These are phyloP conservation scores for Phlebiopsis flavidoalba DNA, from an alignment of 768 basidiomycete species.

Conservation along the genomic window DNA sequence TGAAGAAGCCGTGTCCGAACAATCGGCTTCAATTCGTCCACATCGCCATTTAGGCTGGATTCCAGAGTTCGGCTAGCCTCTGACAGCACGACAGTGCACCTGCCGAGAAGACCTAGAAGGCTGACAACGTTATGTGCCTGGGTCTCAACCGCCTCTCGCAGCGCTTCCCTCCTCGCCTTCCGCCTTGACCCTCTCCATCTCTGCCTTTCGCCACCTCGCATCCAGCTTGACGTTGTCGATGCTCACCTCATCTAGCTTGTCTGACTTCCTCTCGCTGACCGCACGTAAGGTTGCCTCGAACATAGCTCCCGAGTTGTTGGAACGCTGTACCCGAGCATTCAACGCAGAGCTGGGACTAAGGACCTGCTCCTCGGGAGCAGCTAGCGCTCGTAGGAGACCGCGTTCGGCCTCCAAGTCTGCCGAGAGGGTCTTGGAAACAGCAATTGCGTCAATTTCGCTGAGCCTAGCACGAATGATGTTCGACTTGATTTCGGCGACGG, in stretches of 20 bases:
- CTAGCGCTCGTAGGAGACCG: constrained; percentile 60
- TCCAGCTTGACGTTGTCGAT: constrained; percentile 70
- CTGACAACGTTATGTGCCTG: constrained; percentile 65
- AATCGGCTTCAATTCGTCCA: constrained; percentile 32
- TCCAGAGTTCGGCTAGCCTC: constrained; percentile 46
- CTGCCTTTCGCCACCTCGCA: constrained; percentile 56
- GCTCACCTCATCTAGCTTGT: constrained; percentile 68
- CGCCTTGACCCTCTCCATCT: constrained; percentile 65
- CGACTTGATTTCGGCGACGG: constrained; percentile 67
- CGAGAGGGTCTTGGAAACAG: constrained; percentile 34
- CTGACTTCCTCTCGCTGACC: constrained; percentile 72
- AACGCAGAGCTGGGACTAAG: constrained; percentile 55
- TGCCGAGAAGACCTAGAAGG: constrained; percentile 76
- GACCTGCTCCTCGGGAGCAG: constrained; percentile 64
- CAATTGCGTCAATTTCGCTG: constrained; percentile 44
- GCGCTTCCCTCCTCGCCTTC: constrained; percentile 60
- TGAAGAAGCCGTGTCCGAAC: constrained; percentile 44
- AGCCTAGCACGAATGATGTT: constrained; percentile 58
- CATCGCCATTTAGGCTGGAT: constrained; percentile 32
- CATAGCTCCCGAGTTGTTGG: constrained; percentile 72
- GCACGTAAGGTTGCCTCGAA: constrained; percentile 86
- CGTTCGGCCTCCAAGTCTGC: constrained; percentile 70
- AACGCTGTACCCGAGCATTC: constrained; percentile 54
- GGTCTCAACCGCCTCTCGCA: constrained; percentile 54
- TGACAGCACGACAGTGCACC: constrained; percentile 68